phyloP scores from a whole-genome alignment of 129 eudicot genomes.

The Lactuca saligna region DNA sequence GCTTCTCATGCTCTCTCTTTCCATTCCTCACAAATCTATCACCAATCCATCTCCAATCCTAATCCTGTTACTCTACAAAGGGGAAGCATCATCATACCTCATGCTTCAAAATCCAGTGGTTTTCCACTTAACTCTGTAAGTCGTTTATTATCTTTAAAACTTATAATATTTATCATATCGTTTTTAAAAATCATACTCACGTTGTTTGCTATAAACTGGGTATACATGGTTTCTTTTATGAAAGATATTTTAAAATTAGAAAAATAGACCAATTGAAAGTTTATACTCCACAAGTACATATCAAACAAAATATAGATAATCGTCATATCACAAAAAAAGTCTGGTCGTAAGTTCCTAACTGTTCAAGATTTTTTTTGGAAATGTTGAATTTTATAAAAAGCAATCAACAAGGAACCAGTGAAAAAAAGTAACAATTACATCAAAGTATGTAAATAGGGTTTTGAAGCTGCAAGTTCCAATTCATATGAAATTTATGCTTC shows the following conservation, averaged over 20 bases:
- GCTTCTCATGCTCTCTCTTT: constrained; percentile 24
- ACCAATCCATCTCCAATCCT: constrained; percentile 7
- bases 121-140: constrained; percentile 31
- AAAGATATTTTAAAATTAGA: not conserved
- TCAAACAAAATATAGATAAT: no score
- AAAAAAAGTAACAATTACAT: no score
- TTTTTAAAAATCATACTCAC: not conserved
- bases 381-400: no score
- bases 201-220: not conserved
- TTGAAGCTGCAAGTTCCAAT: no score
- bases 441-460: no score
- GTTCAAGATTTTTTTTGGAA: no score
- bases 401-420: no score
- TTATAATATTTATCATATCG: no score
- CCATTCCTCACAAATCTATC: constrained; percentile 15
- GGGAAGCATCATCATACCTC: constrained; percentile 19
- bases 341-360: no score
- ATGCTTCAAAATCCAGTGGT: constrained; percentile 34
- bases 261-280: not conserved
- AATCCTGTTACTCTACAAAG: constrained; percentile 10
- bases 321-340: not conserved
- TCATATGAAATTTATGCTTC: no score
- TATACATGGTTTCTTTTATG: no score
- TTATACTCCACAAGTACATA: no score
- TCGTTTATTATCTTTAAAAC: not conserved